Conservation (phyloP, 306 rosid species). For the Quercus rubra region DNA sequence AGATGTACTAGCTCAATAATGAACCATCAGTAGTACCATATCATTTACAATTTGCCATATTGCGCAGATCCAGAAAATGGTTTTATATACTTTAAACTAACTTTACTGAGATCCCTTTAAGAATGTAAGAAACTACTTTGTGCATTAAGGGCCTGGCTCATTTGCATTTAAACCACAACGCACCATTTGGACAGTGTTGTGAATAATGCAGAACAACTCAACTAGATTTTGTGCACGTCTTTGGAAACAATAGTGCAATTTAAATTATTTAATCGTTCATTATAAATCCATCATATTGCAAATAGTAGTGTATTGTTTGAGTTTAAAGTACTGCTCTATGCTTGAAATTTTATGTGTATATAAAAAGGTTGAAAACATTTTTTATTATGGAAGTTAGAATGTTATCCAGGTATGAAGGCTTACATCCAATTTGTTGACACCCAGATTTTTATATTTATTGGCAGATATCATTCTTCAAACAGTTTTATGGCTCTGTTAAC, state of each 20-base stretch:
- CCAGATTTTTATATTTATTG: slow-evolving; percentile 17
- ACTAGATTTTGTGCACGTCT: too few species aligned
- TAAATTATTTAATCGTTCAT: neutral
- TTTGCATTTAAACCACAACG: too few species aligned
- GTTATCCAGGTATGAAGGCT: neutral
- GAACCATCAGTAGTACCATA: too few species aligned
- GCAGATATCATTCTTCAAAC: slow-evolving; percentile 80
- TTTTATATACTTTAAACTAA: too few species aligned
- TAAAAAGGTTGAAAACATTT: neutral
- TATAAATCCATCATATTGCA: neutral
- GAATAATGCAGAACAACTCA: neutral
- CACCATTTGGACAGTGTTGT: neutral
- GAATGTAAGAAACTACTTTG: too few species aligned
- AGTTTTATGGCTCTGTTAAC: slow-evolving; percentile 70
- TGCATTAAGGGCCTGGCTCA: too few species aligned
- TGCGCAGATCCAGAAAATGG: too few species aligned
- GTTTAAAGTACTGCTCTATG: neutral
- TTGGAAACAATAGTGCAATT: neutral
- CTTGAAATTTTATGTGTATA: neutral
- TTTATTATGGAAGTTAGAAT: neutral
- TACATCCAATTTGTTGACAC: neutral
- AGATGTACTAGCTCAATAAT: too few species aligned
- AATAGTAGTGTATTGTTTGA: neutral
- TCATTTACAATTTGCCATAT: too few species aligned
- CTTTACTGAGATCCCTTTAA: too few species aligned